Evolutionary conservation across 2,329 filamentous ascomycete species (phyloP), one percentile per base, ranked within the genome.

Genomic region (Fusarium penzigii): DNA sequence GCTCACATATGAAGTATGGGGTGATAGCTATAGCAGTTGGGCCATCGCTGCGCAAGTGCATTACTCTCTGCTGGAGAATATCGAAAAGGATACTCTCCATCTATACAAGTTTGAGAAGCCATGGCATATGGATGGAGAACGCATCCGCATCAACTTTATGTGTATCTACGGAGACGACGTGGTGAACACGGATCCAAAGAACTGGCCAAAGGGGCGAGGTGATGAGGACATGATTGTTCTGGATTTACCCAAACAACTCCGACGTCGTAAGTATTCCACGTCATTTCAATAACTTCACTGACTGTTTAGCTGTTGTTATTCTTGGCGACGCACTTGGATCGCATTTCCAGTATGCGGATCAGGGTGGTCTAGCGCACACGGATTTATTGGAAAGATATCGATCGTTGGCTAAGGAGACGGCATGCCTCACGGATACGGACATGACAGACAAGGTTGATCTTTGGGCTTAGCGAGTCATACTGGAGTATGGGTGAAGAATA

Each of bases 121-220:
- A 2, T 61, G 58, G 58, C 36, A 25, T 6, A 61, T 61, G 58
- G 51, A 57, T 3, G 46, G 42, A 1, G 55, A 61, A 0, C 58
- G 58, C 12, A 61, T 61, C 6, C 34, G 58, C 3, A 61, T 61
- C 48, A 61, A 61, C 3, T 61, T 61, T 9, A 61, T 61, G 52
- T 59, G 52, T 12, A 5, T 61, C 3, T 59, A 61, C 1, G 50
- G 47, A 9, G 53, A 61, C 14, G 58, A 61, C 13, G 49, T 61
- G 7, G 42, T 61, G 1, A 42, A 61, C 13, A 57, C 50, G 0
- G 52, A 52, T 14, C 17, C 29, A 6, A 25, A 42, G n/a, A 29
- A 49, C 39, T 53, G 51, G 51, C 46, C 51, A 5, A 20, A 40
- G 10, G 10, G n/a, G n/a, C 29, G 39, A 46, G 51, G 51, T 1